Evolutionary conservation across 305 asterid species (phyloP).

Genomic region (Nicotiana rustica): DNA sequence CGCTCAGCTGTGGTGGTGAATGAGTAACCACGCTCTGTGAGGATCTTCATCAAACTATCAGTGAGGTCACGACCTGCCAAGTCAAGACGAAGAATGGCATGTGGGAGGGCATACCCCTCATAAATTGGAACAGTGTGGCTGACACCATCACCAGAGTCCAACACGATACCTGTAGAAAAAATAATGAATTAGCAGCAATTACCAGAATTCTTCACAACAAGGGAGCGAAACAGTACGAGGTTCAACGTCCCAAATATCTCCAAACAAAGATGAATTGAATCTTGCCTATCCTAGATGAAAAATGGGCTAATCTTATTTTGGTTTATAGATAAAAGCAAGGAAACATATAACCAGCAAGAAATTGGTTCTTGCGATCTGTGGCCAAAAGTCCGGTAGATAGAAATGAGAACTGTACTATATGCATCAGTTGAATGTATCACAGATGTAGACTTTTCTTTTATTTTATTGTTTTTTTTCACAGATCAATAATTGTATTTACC

Average conservation of each 20-base stretch:
- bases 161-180: constrained; percentile 48
- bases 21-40: constrained; percentile 58
- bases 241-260: background rate
- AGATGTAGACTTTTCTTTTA: background rate
- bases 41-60: constrained; percentile 54
- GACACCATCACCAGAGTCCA: constrained; percentile 62
- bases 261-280: background rate
- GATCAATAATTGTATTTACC: background rate
- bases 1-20: constrained; percentile 60
- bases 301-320: background rate
- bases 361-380: background rate
- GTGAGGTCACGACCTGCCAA: constrained; percentile 60
- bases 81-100: constrained; percentile 59
- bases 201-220: background rate
- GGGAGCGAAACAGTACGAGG: background rate
- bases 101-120: constrained; percentile 58
- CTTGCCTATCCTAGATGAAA: background rate
- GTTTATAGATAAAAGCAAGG: background rate
- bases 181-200: background rate
- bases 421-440: background rate
- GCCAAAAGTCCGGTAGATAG: background rate
- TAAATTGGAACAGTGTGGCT: constrained; percentile 60
- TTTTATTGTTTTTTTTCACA: background rate
- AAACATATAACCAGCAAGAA: background rate
- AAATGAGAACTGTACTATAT: background rate